Conservation (phyloP, 352 stramenopile species). For the Albugo candida region DNA sequence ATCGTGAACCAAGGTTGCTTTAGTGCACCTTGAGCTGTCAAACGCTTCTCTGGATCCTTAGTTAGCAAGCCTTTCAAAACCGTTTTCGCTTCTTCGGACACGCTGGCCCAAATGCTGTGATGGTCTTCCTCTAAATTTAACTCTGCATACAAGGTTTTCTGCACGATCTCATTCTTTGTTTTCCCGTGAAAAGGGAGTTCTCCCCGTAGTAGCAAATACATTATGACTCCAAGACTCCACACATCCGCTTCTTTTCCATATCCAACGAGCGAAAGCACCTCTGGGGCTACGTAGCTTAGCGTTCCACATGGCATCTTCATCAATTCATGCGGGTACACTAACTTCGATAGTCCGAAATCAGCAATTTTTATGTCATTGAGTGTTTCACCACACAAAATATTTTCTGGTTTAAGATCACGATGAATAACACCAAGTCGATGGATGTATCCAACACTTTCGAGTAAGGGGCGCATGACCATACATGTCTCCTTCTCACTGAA, state of each 20-base stretch:
- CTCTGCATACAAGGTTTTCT: conserved; percentile 77
- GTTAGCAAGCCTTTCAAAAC: conserved; percentile 67
- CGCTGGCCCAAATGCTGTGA: conserved; percentile 15
- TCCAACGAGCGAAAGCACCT: conserved; percentile 75
- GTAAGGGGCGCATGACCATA: conserved; percentile 68
- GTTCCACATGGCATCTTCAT: conserved; percentile 89
- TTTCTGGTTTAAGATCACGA: conserved; percentile 77
- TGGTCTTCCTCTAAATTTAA: conserved; percentile 36
- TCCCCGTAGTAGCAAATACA: conserved; percentile 80
- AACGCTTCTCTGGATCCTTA: conserved; percentile 54
- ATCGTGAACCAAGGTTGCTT: conserved; percentile 62
- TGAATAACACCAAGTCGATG: conserved; percentile 83
- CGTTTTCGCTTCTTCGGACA: conserved; percentile 34
- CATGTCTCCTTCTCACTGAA: conserved; percentile 33
- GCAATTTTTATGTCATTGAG: conserved; percentile 80
- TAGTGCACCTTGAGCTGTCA: conserved; percentile 66
- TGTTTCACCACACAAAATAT: conserved; percentile 75
- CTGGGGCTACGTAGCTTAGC: conserved; percentile 86
- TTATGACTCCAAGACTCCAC: conserved; percentile 85
- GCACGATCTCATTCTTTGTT: conserved; percentile 82
- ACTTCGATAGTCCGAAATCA: conserved; percentile 86
- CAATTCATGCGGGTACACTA: conserved; percentile 81
- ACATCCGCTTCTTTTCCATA: conserved; percentile 84
- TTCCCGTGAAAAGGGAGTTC: conserved; percentile 84
- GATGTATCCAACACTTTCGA: conserved; percentile 82